These are phyloP conservation scores for Cladophialophora yegresii DNA, from an alignment of 2,329 filamentous ascomycete species.

Conservation along the genomic window DNA sequence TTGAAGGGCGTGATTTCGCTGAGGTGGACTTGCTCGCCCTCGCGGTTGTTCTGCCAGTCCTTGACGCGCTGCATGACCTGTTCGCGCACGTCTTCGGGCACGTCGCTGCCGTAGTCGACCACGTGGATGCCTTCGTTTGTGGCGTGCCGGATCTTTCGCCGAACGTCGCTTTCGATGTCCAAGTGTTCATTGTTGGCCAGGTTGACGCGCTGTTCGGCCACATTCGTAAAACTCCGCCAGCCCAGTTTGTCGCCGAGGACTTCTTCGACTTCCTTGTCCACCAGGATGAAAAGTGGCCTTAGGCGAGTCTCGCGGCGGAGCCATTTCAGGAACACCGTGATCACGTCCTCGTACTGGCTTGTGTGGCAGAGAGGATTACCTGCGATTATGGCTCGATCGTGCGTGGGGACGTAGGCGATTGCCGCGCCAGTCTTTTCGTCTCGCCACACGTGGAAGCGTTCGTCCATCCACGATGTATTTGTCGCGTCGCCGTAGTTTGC, in stretches of 20 bases:
- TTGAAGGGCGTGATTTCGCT: slow-evolving; percentile 80
- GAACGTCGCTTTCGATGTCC: slow-evolving; percentile 55
- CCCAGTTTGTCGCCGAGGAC: slow-evolving; percentile 70
- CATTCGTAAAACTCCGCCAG: slow-evolving; percentile 77
- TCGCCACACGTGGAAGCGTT: slow-evolving; percentile 77
- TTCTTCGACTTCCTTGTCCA: slow-evolving; percentile 68
- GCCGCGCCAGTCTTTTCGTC: slow-evolving; percentile 71
- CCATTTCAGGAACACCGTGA: slow-evolving; percentile 66
- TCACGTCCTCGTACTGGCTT: slow-evolving; percentile 68
- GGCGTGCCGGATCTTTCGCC: slow-evolving; percentile 70
- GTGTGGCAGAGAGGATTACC: slow-evolving; percentile 77
- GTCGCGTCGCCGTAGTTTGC: slow-evolving; percentile 85
- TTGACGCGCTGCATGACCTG: slow-evolving; percentile 67
- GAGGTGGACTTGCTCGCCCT: slow-evolving; percentile 77
- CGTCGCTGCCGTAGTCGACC: slow-evolving; percentile 62
- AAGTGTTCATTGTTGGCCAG: slow-evolving; percentile 60
- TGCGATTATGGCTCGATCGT: slow-evolving; percentile 72
- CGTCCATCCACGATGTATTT: slow-evolving; percentile 83
- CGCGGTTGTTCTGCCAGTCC: slow-evolving; percentile 71
- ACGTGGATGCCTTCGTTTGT: slow-evolving; percentile 77
- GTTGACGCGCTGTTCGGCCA: slow-evolving; percentile 76
- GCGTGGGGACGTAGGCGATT: slow-evolving; percentile 70
- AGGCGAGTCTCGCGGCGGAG: slow-evolving; percentile 61
- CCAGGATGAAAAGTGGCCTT: slow-evolving; percentile 76
- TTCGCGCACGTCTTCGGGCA: slow-evolving; percentile 62